Base-by-base conservation (phyloP, 805 yeast genomes). In the Yarrowia porcina region DNA sequence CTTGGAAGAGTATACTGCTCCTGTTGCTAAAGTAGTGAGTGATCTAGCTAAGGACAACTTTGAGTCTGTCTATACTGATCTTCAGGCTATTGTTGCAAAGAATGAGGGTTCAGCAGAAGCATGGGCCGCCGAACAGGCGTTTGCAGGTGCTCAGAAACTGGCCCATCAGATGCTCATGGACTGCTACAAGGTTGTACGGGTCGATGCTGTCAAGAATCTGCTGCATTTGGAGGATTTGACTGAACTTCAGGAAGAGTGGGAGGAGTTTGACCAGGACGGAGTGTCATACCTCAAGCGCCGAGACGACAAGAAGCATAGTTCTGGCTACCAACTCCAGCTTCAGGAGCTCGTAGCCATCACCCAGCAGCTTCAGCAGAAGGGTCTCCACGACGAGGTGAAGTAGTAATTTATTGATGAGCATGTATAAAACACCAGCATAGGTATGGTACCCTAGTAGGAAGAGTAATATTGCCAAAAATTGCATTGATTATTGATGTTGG, bases 71-170 rank as follows among this genome's bases (percentile, higher is more conserved):
- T 52, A 52, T 17, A 15, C 20, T 36, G 59, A 33, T 33, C 38
- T 52, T 20, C 25, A 27, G 59, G 9, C n/a, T 13, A 25, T 52
- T 18, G 13, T 8, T 9, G 59, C 21, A 17, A 49, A 33, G 21
- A 25, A 33, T 3, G 30, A 52, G 17, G 44, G 25, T 12, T 10
- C 33, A 13, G n/a, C 42, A 11, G 44, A 35, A 4, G 33, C 33
- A 17, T 52, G 59, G 59, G 59, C 59, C 3, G 44, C 59, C 6
- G 36, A 32, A 13, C 42, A 52, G 59, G 59, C 59, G 20, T 52
- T 52, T 36, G 23, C 12, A 3, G 59, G 59, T 3, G 44, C 18
- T 2, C 59, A 52, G 25, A 35, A 36, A 18, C 21, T 35, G 23
- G 59, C 59, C 17, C 44, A 52, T n/a, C 32, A 52, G 32, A 35